A percentile compares a stretch with the other conserved stretches of the same genome.
phyloP scores from a whole-genome alignment of 2,329 filamentous ascomycete genomes.

The Ceratocystiopsis sp. region DNA sequence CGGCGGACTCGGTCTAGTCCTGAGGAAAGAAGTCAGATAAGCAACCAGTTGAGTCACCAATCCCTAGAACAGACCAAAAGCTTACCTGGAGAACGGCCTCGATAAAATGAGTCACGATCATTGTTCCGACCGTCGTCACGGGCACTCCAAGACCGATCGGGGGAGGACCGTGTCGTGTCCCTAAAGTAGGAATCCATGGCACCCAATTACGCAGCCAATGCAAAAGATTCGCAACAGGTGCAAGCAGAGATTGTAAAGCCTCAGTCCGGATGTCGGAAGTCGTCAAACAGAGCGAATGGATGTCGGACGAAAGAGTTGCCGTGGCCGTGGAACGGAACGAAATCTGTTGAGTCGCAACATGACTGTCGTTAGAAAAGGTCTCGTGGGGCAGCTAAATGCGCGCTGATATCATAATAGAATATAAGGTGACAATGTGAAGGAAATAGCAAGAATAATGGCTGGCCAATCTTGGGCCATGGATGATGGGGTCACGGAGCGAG shows the following conservation, averaged over 20 bases:
- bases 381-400: not conserved
- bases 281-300: not conserved
- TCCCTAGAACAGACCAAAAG: not conserved
- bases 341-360: slow-evolving; percentile 32
- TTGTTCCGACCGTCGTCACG: slow-evolving; percentile 38
- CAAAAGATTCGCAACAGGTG: not conserved
- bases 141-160: slow-evolving; percentile 31
- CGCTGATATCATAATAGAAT: too few relatives aligned
- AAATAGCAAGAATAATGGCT: not conserved
- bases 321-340: slow-evolving; percentile 6
- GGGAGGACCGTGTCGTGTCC: slow-evolving; percentile 35
- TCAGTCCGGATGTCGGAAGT: not conserved
- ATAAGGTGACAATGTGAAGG: not conserved
- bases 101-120: slow-evolving; percentile 44
- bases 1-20: slow-evolving; percentile 41
- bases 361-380: slow-evolving; percentile 36
- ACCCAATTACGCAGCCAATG: not conserved
- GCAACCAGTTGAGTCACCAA: not conserved
- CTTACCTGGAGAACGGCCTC: slow-evolving; percentile 55
- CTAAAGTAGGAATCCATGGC: slow-evolving; percentile 41
- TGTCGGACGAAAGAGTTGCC: not conserved
- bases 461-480: not conserved
- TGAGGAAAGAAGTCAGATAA: slow-evolving; percentile 13
- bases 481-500: too few relatives aligned
- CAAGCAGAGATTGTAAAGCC: not conserved